Base-by-base conservation (phyloP, 148 eudicot genomes). In the Cornus kousa region DNA sequence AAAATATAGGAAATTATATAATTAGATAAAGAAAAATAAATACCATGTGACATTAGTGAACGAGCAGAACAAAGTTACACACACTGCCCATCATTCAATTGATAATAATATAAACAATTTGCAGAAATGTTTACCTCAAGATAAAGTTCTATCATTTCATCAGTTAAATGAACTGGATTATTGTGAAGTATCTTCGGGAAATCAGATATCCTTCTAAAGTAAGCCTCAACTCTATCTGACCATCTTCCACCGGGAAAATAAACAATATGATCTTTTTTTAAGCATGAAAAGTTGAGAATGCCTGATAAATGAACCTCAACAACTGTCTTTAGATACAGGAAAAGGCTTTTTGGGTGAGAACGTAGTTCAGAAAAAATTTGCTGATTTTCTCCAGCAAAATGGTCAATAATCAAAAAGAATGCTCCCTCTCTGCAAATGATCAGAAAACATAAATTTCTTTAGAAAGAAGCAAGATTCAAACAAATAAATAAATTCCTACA, bases 301-400 rank as follows among this genome's bases (percentile, higher is more conserved):
- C 98, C 98, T 74, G 90, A 84, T 79, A 90, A 76, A 79, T 93
- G 89, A 87, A 88, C 93, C 89, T 95, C 98, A 81, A 95, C 76
- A 75, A 93, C 83, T 55, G 98, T 91, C 84, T 95, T 95, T 74
- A 95, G 87, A 82, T 93, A 93, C 69, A 95, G 94, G 83, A 95
- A 95, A 70, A 91, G 97, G 84, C 97, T 93, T 83, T 86, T 80
- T 2, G 94, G 93, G 76, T 86, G 85, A 72, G 97, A 85, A 39
- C 50, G 91, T 55, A 95, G 85, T 72, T 90, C 89, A 59, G 90
- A 83, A 43, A 95, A 79, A 57, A 91, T 78, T 64, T 87, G 82
- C 32, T 83, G 87, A 70, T 74, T 81, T 85, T 91, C 89, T 37
- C 83, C 81, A 72, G 80, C 78, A 76, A 95, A 90, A 82, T 88